Evolutionary conservation across 129 eudicot species (phyloP).

Genomic region (Flaveria trinervia): DNA sequence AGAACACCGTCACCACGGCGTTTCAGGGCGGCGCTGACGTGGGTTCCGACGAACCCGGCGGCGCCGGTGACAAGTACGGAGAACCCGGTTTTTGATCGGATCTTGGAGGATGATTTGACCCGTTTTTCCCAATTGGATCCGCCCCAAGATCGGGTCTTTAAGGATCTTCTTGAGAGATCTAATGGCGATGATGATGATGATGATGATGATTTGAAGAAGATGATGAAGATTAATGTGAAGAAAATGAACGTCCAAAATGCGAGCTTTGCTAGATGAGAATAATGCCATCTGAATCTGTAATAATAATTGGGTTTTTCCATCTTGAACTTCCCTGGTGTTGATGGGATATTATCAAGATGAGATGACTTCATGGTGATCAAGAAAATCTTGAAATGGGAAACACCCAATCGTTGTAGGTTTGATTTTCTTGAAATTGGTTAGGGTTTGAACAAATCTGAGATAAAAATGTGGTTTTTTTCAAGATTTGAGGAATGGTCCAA

Average conservation of each 20-base stretch:
- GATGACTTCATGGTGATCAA: conserved; percentile 37
- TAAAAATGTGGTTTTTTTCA: background rate
- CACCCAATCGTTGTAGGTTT: background rate
- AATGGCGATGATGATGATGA: background rate
- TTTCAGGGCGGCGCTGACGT: conserved; percentile 33
- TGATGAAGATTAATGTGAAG: conserved; percentile 39
- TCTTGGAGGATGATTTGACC: conserved; percentile 41
- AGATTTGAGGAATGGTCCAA: conserved; percentile 15
- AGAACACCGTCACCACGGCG: conserved; percentile 40
- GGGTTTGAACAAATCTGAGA: conserved; percentile 29
- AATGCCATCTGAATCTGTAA: conserved; percentile 48
- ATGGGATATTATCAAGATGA: conserved; percentile 46
- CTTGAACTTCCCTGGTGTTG: conserved; percentile 55
- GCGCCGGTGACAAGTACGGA: conserved; percentile 38
- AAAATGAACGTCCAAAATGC: background rate
- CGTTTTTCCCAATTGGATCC: conserved; percentile 35
- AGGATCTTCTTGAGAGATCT: background rate
- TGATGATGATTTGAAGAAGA: conserved; percentile 50
- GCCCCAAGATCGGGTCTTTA: conserved; percentile 29
- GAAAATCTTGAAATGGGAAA: conserved; percentile 31
- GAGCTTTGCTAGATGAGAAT: conserved; percentile 30
- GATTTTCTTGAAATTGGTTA: conserved; percentile 1
- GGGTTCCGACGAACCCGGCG: conserved; percentile 33
- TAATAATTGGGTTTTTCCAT: conserved; percentile 40
- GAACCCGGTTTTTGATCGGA: conserved; percentile 35